Conservation (phyloP, 768 basidiomycete genomes). For the Nidula microcarpa region DNA sequence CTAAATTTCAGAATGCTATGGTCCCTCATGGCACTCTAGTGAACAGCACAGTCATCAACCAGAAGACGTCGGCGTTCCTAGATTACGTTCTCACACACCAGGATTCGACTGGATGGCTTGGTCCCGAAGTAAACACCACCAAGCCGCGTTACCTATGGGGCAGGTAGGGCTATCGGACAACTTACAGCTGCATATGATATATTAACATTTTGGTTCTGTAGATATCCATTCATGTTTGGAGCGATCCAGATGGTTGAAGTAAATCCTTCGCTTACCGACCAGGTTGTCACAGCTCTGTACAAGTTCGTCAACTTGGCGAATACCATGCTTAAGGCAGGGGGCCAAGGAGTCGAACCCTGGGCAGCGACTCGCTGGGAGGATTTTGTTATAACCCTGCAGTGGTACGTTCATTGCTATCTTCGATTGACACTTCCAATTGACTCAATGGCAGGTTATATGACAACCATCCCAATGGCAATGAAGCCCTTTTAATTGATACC, state of each 20-base stretch:
- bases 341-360: slow-evolving; percentile 50
- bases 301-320: slow-evolving; percentile 53
- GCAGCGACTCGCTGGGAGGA: slow-evolving; percentile 55
- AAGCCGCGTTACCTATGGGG: slow-evolving; percentile 57
- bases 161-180: slow-evolving; percentile 22
- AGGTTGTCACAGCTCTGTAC: slow-evolving; percentile 46
- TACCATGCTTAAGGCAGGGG: slow-evolving; percentile 46
- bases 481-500: slow-evolving; percentile 47
- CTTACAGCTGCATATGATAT: neutral
- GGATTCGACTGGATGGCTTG: slow-evolving; percentile 53
- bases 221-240: slow-evolving; percentile 57
- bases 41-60: slow-evolving; percentile 40
- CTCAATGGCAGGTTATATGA: slow-evolving; percentile 44
- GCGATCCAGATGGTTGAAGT: slow-evolving; percentile 55
- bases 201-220: slow-evolving; percentile 7
- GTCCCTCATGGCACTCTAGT: slow-evolving; percentile 47
- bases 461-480: slow-evolving; percentile 43
- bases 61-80: slow-evolving; percentile 44
- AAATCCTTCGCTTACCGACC: slow-evolving; percentile 35
- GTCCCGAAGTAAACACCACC: slow-evolving; percentile 48
- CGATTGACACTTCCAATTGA: neutral
- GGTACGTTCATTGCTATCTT: slow-evolving; percentile 24
- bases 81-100: slow-evolving; percentile 49
- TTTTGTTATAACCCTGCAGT: slow-evolving; percentile 52
- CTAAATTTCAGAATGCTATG: slow-evolving; percentile 41